Conservation (phyloP, 192 early-diverging fungal species). For the Dissophora globulifera region DNA sequence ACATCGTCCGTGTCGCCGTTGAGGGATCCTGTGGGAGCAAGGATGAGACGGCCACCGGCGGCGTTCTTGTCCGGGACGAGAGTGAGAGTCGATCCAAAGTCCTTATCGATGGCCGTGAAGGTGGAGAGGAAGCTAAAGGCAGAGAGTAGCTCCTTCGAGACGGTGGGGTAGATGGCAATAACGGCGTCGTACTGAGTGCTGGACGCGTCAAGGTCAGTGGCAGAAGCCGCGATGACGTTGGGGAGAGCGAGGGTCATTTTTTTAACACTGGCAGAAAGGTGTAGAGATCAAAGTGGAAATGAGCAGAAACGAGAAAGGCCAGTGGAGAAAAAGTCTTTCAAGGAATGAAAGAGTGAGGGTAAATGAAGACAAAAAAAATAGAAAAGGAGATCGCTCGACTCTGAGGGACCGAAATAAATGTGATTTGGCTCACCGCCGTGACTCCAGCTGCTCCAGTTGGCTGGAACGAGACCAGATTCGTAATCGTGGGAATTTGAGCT, state of each 20-base stretch:
- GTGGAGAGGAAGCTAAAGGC: constrained; percentile 26
- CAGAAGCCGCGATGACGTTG: constrained; percentile 27
- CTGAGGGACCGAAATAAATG: too few relatives aligned
- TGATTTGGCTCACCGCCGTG: too few relatives aligned
- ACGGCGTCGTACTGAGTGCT: constrained; percentile 31
- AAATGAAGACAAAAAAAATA: too few relatives aligned
- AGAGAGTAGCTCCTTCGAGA: constrained; percentile 28
- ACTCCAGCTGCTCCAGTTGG: too few relatives aligned
- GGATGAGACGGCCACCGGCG: constrained; percentile 71
- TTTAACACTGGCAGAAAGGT: not conserved
- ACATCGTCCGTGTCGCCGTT: constrained; percentile 85
- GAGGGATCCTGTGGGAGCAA: constrained; percentile 81
- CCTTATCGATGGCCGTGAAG: constrained; percentile 49
- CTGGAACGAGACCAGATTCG: too few relatives aligned
- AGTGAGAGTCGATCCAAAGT: constrained; percentile 54
- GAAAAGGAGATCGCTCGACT: too few relatives aligned
- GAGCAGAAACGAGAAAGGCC: constrained; percentile 3
- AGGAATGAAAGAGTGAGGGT: too few relatives aligned
- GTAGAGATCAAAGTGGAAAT: not conserved
- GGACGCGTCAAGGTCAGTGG: constrained; percentile 24
- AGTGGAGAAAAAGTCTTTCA: too few relatives aligned
- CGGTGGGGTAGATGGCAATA: constrained; percentile 42
- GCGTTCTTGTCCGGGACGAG: constrained; percentile 56
- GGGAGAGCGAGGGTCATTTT: constrained; percentile 49
- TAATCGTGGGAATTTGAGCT: too few relatives aligned